A percentile compares a stretch with the other conserved stretches of the same genome.
phyloP scores from a whole-genome alignment of 495 filamentous ascomycete species.

The Staphylotrichum longicolle region DNA sequence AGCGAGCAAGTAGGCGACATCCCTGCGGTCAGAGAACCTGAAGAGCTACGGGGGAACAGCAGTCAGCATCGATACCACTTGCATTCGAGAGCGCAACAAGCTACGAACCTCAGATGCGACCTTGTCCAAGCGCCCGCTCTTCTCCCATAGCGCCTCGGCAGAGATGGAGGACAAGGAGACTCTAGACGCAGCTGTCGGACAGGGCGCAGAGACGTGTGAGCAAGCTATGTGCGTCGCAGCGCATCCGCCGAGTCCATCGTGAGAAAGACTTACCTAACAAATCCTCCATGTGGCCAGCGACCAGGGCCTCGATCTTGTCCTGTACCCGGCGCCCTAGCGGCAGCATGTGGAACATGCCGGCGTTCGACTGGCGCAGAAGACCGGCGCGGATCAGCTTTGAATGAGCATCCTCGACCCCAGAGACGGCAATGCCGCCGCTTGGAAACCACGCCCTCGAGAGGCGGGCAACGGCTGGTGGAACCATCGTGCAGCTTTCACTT shows the following conservation, averaged over 20 bases:
- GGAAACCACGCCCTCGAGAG: constrained; percentile 76
- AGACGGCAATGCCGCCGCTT: constrained; percentile 62
- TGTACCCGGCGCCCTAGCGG: constrained; percentile 88
- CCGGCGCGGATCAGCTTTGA: constrained; percentile 72
- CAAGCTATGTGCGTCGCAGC: background rate
- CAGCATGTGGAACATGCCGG: constrained; percentile 90
- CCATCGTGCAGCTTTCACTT: constrained; percentile 12
- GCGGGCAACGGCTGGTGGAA: constrained; percentile 39
- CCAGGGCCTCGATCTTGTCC: constrained; percentile 77
- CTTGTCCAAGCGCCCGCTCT: constrained; percentile 44
- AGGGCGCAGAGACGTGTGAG: constrained; percentile 3
- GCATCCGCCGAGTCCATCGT: background rate
- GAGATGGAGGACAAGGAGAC: constrained; percentile 86
- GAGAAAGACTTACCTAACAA: constrained; percentile 55
- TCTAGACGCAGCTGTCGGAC: constrained; percentile 70
- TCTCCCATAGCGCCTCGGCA: constrained; percentile 77
- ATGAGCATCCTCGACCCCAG: constrained; percentile 63
- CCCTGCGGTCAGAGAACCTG: constrained; percentile 74
- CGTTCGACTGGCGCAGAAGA: constrained; percentile 80
- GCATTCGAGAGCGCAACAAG: background rate
- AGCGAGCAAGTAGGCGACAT: constrained; percentile 70
- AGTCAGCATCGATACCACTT: constrained; percentile 16
- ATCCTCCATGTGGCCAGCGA: constrained; percentile 83
- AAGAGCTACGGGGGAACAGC: constrained; percentile 60
- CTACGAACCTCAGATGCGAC: constrained; percentile 43